These are phyloP conservation scores for Fagus crenata DNA, from an alignment of 306 rosid genomes.

Conservation along the genomic window DNA sequence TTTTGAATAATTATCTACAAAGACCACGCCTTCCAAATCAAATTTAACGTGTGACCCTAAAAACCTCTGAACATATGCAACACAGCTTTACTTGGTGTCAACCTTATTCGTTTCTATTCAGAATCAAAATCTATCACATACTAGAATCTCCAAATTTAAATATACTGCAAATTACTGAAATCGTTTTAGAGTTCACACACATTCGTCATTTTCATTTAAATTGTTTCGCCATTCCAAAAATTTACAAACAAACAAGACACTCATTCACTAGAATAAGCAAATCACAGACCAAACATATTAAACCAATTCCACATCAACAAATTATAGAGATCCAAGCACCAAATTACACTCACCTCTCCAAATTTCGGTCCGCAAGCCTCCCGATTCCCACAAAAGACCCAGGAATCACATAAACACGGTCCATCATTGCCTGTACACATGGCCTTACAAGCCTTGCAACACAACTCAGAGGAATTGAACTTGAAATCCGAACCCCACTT, in stretches of 20 bases:
- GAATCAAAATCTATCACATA: background rate
- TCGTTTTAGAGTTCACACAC: background rate
- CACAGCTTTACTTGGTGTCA: background rate
- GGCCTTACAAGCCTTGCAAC: constrained; percentile 82
- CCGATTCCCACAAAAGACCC: constrained; percentile 84
- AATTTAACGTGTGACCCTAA: background rate
- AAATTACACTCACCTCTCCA: constrained; percentile 65
- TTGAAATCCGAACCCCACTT: constrained; percentile 95
- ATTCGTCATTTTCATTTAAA: background rate
- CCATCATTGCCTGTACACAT: constrained; percentile 89
- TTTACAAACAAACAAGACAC: background rate
- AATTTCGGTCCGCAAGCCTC: constrained; percentile 72
- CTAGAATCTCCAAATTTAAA: too few relatives aligned
- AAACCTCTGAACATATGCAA: background rate
- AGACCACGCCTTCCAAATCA: background rate
- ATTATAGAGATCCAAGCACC: background rate
- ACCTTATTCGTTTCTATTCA: background rate
- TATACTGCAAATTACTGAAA: too few relatives aligned
- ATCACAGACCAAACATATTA: background rate
- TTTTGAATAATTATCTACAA: background rate
- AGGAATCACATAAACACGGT: constrained; percentile 84
- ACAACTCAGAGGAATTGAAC: constrained; percentile 58
- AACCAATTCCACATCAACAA: background rate
- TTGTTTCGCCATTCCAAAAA: background rate
- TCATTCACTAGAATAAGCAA: background rate